phyloP scores from a whole-genome alignment of 208 protist species.

The Wallacemonas sp. region DNA sequence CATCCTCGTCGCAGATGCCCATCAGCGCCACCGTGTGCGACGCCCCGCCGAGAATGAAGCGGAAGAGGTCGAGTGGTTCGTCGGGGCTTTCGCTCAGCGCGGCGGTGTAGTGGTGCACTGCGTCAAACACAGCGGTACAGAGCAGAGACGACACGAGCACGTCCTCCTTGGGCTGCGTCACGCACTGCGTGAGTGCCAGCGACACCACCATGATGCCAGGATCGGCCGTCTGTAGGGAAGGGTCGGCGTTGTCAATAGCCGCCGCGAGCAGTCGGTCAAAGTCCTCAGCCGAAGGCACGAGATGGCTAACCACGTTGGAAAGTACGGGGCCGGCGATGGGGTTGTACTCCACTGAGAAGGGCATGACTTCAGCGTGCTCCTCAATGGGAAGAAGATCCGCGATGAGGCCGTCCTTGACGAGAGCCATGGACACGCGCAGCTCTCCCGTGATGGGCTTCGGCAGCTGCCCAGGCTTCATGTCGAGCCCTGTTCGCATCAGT shows the following conservation, averaged over 20 bases:
- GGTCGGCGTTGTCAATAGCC: slow-evolving; percentile 69
- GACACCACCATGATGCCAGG: slow-evolving; percentile 81
- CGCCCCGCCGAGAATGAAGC: slow-evolving; percentile 44
- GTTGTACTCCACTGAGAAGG: slow-evolving; percentile 61
- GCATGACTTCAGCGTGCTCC: slow-evolving; percentile 42
- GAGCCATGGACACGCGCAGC: slow-evolving; percentile 68
- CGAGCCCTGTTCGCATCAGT: slow-evolving; percentile 16
- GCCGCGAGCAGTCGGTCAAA: slow-evolving; percentile 67
- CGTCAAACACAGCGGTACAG: slow-evolving; percentile 71
- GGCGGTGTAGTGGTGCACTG: slow-evolving; percentile 61
- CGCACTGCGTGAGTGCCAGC: slow-evolving; percentile 45
- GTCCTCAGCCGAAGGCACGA: slow-evolving; percentile 42
- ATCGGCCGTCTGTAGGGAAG: slow-evolving; percentile 59
- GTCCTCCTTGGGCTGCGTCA: slow-evolving; percentile 39
- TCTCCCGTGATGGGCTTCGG: slow-evolving; percentile 32
- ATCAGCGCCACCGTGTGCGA: slow-evolving; percentile 56
- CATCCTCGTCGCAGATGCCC: slow-evolving; percentile 73
- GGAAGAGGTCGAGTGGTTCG: slow-evolving; percentile 69
- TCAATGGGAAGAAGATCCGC: slow-evolving; percentile 64
- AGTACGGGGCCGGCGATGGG: slow-evolving; percentile 53
- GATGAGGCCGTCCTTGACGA: slow-evolving; percentile 71
- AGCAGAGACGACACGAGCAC: slow-evolving; percentile 69
- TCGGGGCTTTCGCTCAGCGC: slow-evolving; percentile 33
- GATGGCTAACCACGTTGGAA: slow-evolving; percentile 42
- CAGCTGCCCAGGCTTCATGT: background rate